These are phyloP conservation scores for Echinosophora koreensis DNA, from an alignment of 306 rosid species.

Conservation along the genomic window DNA sequence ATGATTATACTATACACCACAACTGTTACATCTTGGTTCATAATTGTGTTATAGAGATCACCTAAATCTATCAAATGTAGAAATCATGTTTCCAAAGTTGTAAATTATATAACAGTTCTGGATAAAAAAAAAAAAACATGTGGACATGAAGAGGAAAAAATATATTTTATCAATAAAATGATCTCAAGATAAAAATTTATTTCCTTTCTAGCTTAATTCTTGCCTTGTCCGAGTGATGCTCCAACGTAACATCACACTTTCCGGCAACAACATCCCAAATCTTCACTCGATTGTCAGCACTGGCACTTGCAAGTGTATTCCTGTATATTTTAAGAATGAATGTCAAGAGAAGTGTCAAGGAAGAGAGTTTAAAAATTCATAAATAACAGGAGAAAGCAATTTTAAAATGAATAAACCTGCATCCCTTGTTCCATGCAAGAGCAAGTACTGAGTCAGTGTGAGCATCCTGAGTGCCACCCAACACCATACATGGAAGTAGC, in stretches of 20 bases:
- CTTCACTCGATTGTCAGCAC: conserved; percentile 88
- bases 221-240: conserved; percentile 93
- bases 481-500: conserved; percentile 71
- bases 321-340: conserved; percentile 51
- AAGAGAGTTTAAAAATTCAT: too few relatives aligned
- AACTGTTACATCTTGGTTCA: background rate
- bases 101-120: background rate
- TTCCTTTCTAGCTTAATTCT: conserved; percentile 30
- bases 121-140: background rate
- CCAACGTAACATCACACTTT: conserved; percentile 78
- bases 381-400: too few relatives aligned
- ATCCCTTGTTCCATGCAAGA: conserved; percentile 96
- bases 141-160: background rate
- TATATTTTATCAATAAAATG: too few relatives aligned
- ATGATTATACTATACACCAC: background rate
- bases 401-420: conserved; percentile 65
- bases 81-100: background rate
- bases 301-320: conserved; percentile 91
- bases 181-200: background rate
- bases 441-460: conserved; percentile 91
- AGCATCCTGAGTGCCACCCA: too few relatives aligned
- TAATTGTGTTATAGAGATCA: background rate
- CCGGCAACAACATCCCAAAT: conserved; percentile 88
- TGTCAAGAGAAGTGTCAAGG: conserved; percentile 15
- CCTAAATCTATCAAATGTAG: background rate